Evolutionary conservation across 1,139 yeast genomes (phyloP).

Genomic region (Scheffersomyces segobiensis): DNA sequence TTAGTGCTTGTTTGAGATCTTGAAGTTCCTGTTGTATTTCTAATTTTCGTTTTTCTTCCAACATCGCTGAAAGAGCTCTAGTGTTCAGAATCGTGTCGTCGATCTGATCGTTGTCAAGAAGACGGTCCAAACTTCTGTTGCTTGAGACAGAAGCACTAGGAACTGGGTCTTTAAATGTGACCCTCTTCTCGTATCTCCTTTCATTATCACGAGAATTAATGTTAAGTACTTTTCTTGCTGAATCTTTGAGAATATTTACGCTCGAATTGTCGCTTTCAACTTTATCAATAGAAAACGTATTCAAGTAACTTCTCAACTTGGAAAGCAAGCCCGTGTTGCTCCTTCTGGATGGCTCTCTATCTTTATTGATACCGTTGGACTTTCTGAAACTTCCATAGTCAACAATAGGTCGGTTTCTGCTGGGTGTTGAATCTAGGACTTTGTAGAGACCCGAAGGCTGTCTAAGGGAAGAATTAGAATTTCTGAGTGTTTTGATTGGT

Average conservation of each 20-base stretch:
- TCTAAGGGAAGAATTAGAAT: not conserved
- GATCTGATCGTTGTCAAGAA: constrained; percentile 9
- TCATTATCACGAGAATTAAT: not conserved
- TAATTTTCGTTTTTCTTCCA: not conserved
- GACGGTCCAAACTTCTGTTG: constrained; percentile 2
- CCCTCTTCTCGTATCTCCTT: not conserved
- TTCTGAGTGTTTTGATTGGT: not conserved
- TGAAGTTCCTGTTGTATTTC: constrained; percentile 2
- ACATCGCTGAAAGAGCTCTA: not conserved
- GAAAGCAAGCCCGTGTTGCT: constrained; percentile 5
- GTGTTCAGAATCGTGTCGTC: constrained; percentile 6
- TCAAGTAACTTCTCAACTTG: constrained; percentile 9
- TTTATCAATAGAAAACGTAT: constrained; percentile 8
- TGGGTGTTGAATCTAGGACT: not conserved
- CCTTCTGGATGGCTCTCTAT: not conserved
- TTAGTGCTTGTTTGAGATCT: constrained; percentile 1
- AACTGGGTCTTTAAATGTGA: not conserved
- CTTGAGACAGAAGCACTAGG: constrained; percentile 4
- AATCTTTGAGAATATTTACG: constrained; percentile 4
- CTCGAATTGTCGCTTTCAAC: constrained; percentile 10
- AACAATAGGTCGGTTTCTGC: not conserved
- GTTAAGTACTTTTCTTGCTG: not conserved
- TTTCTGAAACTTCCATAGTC: not conserved
- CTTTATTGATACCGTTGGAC: not conserved
- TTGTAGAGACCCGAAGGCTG: not conserved